Percentiles rank a stretch among this genome's conserved stretches.
Evolutionary conservation across 2,329 filamentous ascomycete species (phyloP).

Genomic region (Clarireedia monteithiana): DNA sequence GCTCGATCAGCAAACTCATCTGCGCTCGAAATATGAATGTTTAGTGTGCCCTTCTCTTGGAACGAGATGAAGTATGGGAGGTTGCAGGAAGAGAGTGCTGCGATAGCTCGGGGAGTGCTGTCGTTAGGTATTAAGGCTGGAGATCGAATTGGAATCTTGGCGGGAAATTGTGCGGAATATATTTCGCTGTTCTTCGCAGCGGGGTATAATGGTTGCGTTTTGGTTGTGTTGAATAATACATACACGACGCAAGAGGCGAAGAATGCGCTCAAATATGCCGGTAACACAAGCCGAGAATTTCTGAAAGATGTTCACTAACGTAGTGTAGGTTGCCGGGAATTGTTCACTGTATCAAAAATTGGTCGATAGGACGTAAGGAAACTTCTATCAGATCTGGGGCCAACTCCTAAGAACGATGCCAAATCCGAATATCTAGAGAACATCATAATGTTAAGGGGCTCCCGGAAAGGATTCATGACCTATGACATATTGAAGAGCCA

Average conservation of each 20-base stretch:
- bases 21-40: neutral
- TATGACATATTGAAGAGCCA: slow-evolving; percentile 50
- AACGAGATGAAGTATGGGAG: slow-evolving; percentile 1
- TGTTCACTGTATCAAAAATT: slow-evolving; percentile 66
- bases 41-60: slow-evolving; percentile 1
- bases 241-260: slow-evolving; percentile 64
- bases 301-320: slow-evolving; percentile 48
- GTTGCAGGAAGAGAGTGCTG: neutral
- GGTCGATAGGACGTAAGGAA: slow-evolving; percentile 55
- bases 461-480: slow-evolving; percentile 45
- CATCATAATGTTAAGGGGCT: slow-evolving; percentile 54
- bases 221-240: slow-evolving; percentile 76
- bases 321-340: slow-evolving; percentile 54
- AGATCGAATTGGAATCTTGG: slow-evolving; percentile 18
- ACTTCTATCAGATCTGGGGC: slow-evolving; percentile 47
- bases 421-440: slow-evolving; percentile 32
- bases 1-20: slow-evolving; percentile 1
- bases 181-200: slow-evolving; percentile 19
- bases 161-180: slow-evolving; percentile 25
- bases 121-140: slow-evolving; percentile 22
- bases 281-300: slow-evolving; percentile 42
- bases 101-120: slow-evolving; percentile 53
- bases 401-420: slow-evolving; percentile 34
- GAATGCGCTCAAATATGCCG: slow-evolving; percentile 55
- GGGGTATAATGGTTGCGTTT: slow-evolving; percentile 48